phyloP scores from a whole-genome alignment of 1,284 basidiomycete species.

The Xanthoconium separans region DNA sequence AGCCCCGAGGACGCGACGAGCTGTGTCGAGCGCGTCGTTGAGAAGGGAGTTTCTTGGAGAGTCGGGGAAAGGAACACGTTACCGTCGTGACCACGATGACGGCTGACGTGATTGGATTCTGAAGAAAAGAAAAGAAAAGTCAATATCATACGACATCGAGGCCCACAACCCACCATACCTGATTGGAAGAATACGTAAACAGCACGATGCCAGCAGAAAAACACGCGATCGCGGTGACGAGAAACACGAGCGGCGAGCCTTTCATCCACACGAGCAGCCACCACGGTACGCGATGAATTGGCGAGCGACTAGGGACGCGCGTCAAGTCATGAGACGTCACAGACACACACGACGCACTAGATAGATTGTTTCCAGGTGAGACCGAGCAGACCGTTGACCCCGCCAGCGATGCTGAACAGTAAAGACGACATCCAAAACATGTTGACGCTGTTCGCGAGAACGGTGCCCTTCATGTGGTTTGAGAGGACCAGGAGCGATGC shows the following conservation, averaged over 20 bases:
- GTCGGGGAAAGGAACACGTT: neutral
- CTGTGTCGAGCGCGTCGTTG: constrained; percentile 3
- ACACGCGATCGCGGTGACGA: constrained; percentile 54
- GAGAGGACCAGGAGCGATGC: constrained; percentile 55
- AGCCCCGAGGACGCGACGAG: constrained; percentile 68
- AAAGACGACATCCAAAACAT: constrained; percentile 61
- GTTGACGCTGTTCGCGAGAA: constrained; percentile 44
- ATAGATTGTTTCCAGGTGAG: constrained; percentile 60
- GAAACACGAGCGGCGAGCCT: constrained; percentile 54
- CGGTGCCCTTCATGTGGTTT: constrained; percentile 21
- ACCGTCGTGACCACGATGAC: constrained; percentile 71
- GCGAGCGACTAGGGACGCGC: constrained; percentile 43
- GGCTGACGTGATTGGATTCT: constrained; percentile 60
- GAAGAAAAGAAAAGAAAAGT: constrained; percentile 5
- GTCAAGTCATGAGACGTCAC: too few relatives aligned
- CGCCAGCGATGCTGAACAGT: constrained; percentile 58
- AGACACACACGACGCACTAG: constrained; percentile 38
- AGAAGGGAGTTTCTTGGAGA: constrained; percentile 9
- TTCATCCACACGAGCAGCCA: constrained; percentile 52
- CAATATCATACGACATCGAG: neutral
- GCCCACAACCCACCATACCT: constrained; percentile 31
- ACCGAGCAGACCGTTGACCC: constrained; percentile 57
- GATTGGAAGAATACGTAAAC: constrained; percentile 49
- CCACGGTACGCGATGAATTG: constrained; percentile 55
- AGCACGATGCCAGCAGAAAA: constrained; percentile 56